Conservation (phyloP, 345 rosid genomes). For the Heritiera littoralis region DNA sequence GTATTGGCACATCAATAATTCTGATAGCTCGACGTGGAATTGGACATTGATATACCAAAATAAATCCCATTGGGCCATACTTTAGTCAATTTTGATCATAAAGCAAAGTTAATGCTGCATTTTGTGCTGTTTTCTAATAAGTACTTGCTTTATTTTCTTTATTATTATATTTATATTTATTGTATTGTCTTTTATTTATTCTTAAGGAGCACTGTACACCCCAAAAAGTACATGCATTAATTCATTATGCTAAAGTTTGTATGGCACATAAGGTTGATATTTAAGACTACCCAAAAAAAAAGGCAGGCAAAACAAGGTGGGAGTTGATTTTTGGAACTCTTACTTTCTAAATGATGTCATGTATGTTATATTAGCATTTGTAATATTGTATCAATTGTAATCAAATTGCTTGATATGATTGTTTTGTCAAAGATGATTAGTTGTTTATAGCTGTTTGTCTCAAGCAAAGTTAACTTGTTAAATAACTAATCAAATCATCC, state of each 20-base stretch:
- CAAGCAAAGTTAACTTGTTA: too few species aligned
- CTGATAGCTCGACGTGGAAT: not conserved
- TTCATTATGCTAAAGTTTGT: constrained; percentile 13
- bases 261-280: constrained; percentile 22
- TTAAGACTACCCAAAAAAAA: constrained; percentile 6
- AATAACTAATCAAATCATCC: too few species aligned
- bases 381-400: not conserved
- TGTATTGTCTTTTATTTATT: not conserved
- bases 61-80: constrained; percentile 9
- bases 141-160: not conserved
- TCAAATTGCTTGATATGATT: not conserved
- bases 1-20: constrained; percentile 22
- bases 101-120: not conserved
- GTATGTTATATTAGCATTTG: not conserved
- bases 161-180: not conserved
- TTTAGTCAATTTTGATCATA: constrained; percentile 11
- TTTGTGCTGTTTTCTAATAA: not conserved
- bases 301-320: not conserved
- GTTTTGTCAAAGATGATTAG: not conserved
- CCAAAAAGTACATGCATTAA: constrained; percentile 11
- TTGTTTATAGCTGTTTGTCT: too few species aligned
- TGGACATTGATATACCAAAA: not conserved
- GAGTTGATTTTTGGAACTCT: not conserved
- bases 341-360: not conserved
- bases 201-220: not conserved